These are phyloP conservation scores for Elasticomyces elasticus DNA, from an alignment of 495 filamentous ascomycete species.

Conservation along the genomic window DNA sequence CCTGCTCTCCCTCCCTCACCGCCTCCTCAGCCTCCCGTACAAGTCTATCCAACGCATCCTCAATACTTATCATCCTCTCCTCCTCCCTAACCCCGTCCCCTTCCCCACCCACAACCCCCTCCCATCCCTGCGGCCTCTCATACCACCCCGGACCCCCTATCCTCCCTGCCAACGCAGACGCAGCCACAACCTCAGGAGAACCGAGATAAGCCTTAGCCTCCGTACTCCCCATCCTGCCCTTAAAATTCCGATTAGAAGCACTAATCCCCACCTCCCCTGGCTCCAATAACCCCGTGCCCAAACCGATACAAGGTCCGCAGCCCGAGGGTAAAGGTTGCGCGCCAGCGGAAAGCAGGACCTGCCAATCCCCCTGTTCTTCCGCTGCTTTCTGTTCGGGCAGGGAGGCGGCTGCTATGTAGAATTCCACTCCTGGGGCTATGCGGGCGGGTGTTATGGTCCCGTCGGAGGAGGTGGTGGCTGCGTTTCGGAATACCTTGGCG, in stretches of 20 bases:
- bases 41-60: slow-evolving; percentile 59
- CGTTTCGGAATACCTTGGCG: slow-evolving; percentile 77
- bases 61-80: slow-evolving; percentile 51
- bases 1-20: slow-evolving; percentile 32
- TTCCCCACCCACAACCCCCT: slow-evolving; percentile 59
- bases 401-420: slow-evolving; percentile 90
- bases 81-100: slow-evolving; percentile 54
- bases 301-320: slow-evolving; percentile 85
- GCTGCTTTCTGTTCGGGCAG: slow-evolving; percentile 66
- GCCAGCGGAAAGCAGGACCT: slow-evolving; percentile 68
- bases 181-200: slow-evolving; percentile 85
- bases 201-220: slow-evolving; percentile 82
- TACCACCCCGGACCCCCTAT: slow-evolving; percentile 79
- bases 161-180: slow-evolving; percentile 67
- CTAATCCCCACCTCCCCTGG: slow-evolving; percentile 82
- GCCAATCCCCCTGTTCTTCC: slow-evolving; percentile 81
- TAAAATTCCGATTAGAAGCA: slow-evolving; percentile 86
- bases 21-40: slow-evolving; percentile 55
- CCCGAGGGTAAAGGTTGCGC: slow-evolving; percentile 65
- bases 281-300: slow-evolving; percentile 75
- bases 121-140: slow-evolving; percentile 53
- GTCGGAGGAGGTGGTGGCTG: slow-evolving; percentile 42
- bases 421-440: slow-evolving; percentile 66
- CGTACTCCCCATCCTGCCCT: slow-evolving; percentile 78
- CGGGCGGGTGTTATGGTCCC: slow-evolving; percentile 48